phyloP scores from a whole-genome alignment of 106 monocot species.

The Allium cepa region DNA sequence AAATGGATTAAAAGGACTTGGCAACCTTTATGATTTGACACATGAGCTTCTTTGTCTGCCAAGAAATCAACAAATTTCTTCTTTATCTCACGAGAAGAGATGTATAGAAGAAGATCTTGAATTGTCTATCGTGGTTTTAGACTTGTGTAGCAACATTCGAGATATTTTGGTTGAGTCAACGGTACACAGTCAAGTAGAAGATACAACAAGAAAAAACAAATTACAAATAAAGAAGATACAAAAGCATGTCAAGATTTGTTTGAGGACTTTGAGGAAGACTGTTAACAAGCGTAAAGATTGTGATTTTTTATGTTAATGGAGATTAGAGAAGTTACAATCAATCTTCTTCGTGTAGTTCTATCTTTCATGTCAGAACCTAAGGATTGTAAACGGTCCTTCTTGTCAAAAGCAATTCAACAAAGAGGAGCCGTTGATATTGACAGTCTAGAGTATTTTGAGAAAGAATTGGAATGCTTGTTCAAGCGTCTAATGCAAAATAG shows the following conservation, averaged over 20 bases:
- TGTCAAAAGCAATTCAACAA: conserved; percentile 14
- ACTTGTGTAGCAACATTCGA: conserved; percentile 14
- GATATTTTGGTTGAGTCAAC: conserved; percentile 8
- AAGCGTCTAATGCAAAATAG: conserved; percentile 24
- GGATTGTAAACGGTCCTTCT: conserved; percentile 22
- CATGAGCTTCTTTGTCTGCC: conserved; percentile 22
- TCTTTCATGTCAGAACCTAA: conserved; percentile 2
- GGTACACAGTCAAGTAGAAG: conserved; percentile 11
- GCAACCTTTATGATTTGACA: conserved; percentile 16
- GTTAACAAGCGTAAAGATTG: background rate
- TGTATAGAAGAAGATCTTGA: conserved; percentile 29
- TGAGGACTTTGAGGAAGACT: background rate
- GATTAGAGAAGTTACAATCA: conserved; percentile 16
- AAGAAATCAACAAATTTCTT: conserved; percentile 14
- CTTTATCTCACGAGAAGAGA: conserved; percentile 10
- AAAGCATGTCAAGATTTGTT: conserved; percentile 1
- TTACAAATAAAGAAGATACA: conserved; percentile 1
- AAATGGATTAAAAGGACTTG: conserved; percentile 12
- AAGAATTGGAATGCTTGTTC: conserved; percentile 23
- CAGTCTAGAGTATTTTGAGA: conserved; percentile 16
- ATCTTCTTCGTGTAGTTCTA: conserved; percentile 5
- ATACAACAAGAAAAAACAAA: background rate
- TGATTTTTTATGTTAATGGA: conserved; percentile 9
- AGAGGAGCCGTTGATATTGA: background rate
- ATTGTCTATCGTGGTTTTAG: conserved; percentile 26